Conservation (phyloP, 202 grass and related monocot species). For the Cymbopogon flexuosus region DNA sequence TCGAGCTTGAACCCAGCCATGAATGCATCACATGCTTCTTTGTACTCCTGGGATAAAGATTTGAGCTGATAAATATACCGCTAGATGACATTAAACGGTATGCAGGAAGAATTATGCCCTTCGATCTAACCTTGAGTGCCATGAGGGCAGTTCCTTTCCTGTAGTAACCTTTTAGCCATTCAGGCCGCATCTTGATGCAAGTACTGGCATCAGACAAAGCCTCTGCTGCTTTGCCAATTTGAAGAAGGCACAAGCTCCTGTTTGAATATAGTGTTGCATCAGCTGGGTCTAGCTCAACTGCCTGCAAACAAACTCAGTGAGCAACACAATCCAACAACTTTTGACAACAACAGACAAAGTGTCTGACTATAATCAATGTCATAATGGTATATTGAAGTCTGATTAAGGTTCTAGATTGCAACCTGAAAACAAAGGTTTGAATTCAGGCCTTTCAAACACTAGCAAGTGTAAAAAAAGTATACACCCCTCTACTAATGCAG, state of each 20-base stretch:
- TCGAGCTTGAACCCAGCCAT: conserved; percentile 19
- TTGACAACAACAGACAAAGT: neutral
- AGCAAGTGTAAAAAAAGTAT: neutral
- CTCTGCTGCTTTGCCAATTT: neutral
- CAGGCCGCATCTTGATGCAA: conserved; percentile 18
- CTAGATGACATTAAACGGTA: neutral
- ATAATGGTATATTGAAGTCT: neutral
- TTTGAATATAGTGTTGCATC: conserved; percentile 34
- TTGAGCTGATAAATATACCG: neutral
- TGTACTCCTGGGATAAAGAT: conserved; percentile 20
- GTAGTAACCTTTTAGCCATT: conserved; percentile 42
- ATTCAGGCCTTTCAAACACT: no score
- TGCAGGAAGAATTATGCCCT: neutral
- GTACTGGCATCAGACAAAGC: conserved; percentile 29
- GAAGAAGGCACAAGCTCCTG: conserved; percentile 26
- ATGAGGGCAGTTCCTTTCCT: conserved; percentile 35
- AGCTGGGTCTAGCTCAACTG: conserved; percentile 24
- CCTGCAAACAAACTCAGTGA: conserved; percentile 9
- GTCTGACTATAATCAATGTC: neutral
- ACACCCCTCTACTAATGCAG: no score
- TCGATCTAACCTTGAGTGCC: conserved; percentile 27
- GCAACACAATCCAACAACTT: neutral
- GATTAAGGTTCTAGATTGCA: neutral
- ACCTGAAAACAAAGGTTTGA: neutral
- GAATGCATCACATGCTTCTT: conserved; percentile 32